Evolutionary conservation across 352 stramenopile genomes (phyloP).

Genomic region (Pilasporangium apinafurcum): DNA sequence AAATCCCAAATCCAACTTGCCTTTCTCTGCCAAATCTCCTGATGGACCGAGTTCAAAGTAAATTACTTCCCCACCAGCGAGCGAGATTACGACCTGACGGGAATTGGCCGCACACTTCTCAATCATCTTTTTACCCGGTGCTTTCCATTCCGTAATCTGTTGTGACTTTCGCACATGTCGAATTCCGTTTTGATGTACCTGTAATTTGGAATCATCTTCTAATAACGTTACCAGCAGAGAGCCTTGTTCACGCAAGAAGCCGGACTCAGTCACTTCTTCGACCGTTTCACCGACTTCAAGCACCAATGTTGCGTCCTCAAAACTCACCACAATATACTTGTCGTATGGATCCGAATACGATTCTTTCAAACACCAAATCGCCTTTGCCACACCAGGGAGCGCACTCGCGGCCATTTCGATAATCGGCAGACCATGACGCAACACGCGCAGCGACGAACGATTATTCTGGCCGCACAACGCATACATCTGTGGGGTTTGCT

Average conservation of each 20-base stretch:
- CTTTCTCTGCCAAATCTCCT: slow-evolving; percentile 92
- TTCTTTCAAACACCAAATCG: slow-evolving; percentile 94
- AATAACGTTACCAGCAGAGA: slow-evolving; percentile 95
- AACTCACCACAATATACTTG: slow-evolving; percentile 99
- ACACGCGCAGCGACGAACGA: slow-evolving; percentile 90
- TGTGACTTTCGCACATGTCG: slow-evolving; percentile 93
- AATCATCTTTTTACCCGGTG: slow-evolving; percentile 96
- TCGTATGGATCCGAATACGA: slow-evolving; percentile 64
- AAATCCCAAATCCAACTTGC: slow-evolving; percentile 92
- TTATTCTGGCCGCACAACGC: slow-evolving; percentile 92
- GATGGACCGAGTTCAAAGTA: slow-evolving; percentile 97
- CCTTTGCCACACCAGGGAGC: slow-evolving; percentile 93
- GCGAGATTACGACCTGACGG: slow-evolving; percentile 95
- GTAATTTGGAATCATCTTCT: slow-evolving; percentile 93
- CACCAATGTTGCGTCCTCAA: slow-evolving; percentile 98
- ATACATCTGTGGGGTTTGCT: slow-evolving; percentile 97
- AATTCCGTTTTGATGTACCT: slow-evolving; percentile 95
- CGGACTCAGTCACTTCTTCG: slow-evolving; percentile 95
- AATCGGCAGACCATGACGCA: slow-evolving; percentile 95
- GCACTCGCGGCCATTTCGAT: slow-evolving; percentile 96
- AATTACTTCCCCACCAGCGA: slow-evolving; percentile 94
- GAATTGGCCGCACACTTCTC: slow-evolving; percentile 95
- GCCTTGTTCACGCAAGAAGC: slow-evolving; percentile 92
- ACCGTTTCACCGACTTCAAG: slow-evolving; percentile 96
- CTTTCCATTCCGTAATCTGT: slow-evolving; percentile 95